Percentiles rank a stretch among this genome's conserved stretches.
phyloP scores from a whole-genome alignment of 768 basidiomycete species.

The Rhizopogon vesiculosus region DNA sequence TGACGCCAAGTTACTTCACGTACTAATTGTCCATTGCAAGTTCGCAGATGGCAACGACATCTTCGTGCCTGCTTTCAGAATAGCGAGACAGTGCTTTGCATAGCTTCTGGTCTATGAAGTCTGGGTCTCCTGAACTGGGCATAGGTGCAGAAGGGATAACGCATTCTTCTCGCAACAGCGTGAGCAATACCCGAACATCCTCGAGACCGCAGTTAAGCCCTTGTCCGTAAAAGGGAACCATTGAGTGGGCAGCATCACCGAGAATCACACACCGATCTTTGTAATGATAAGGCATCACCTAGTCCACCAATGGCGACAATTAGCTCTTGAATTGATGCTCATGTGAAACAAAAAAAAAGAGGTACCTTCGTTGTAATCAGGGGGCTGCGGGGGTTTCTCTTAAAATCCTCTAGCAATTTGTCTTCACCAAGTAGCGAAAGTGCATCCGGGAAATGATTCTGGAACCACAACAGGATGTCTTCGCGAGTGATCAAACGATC shows the following conservation, averaged over 20 bases:
- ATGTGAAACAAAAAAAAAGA: conserved; percentile 16
- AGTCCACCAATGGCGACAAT: conserved; percentile 9
- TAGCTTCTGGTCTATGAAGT: conserved; percentile 49
- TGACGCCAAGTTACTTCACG: conserved; percentile 32
- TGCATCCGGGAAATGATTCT: conserved; percentile 84
- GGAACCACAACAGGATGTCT: conserved; percentile 69
- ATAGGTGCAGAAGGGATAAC: conserved; percentile 44
- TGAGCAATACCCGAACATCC: conserved; percentile 87
- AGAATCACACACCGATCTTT: conserved; percentile 82
- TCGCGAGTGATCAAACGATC: conserved; percentile 60
- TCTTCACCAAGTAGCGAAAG: conserved; percentile 79
- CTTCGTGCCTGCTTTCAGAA: conserved; percentile 77
- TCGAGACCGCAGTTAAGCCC: conserved; percentile 97
- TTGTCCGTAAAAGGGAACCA: conserved; percentile 99
- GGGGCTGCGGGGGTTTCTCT: conserved; percentile 80
- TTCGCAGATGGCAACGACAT: conserved; percentile 86
- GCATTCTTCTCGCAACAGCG: conserved; percentile 65
- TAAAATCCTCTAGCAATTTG: conserved; percentile 70
- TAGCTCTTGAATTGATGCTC: conserved; percentile 12
- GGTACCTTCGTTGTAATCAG: conserved; percentile 90
- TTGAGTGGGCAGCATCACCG: conserved; percentile 94
- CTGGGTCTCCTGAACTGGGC: conserved; percentile 17
- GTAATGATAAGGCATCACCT: conserved; percentile 90
- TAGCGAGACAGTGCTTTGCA: conserved; percentile 70
- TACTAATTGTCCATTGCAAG: conserved; percentile 98